These are phyloP conservation scores for Protomyces arabidopsidicola DNA, from an alignment of 1,139 yeast species.

Conservation along the genomic window DNA sequence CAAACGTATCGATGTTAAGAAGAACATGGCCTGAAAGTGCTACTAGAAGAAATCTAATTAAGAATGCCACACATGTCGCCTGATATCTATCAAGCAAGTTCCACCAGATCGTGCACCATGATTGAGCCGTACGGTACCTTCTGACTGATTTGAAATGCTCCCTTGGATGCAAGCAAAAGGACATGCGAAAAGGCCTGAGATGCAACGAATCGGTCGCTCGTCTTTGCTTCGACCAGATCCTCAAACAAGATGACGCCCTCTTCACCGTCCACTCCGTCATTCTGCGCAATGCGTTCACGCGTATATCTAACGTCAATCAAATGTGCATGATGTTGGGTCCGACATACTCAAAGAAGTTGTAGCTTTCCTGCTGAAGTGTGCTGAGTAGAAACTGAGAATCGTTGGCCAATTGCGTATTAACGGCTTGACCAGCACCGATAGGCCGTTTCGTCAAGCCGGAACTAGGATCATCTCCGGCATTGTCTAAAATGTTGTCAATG, in stretches of 20 bases:
- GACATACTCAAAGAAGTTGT: conserved; percentile 8
- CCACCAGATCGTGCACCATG: conserved; percentile 1
- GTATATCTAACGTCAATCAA: not conserved
- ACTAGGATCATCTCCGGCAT: not conserved
- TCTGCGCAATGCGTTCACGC: not conserved
- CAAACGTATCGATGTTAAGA: conserved; percentile 17
- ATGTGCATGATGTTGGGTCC: not conserved
- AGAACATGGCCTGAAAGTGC: not conserved
- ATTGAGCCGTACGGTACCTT: conserved; percentile 12
- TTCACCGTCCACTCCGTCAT: not conserved
- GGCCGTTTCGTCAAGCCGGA: not conserved
- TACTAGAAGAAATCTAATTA: not conserved
- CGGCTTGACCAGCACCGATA: not conserved
- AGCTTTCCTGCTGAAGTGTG: conserved; percentile 10
- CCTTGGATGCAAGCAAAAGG: conserved; percentile 29
- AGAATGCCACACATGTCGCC: not conserved
- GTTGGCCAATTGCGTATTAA: conserved; percentile 1
- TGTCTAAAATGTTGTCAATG: not conserved
- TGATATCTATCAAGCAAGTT: not conserved
- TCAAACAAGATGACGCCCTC: conserved; percentile 14
- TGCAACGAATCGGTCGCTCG: conserved; percentile 27
- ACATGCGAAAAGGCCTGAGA: conserved; percentile 31
- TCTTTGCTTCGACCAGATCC: conserved; percentile 22
- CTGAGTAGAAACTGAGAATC: conserved; percentile 7
- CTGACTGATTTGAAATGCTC: conserved; percentile 28